phyloP scores from a whole-genome alignment of 805 yeast species.

The Metschnikowia arizonensis region DNA sequence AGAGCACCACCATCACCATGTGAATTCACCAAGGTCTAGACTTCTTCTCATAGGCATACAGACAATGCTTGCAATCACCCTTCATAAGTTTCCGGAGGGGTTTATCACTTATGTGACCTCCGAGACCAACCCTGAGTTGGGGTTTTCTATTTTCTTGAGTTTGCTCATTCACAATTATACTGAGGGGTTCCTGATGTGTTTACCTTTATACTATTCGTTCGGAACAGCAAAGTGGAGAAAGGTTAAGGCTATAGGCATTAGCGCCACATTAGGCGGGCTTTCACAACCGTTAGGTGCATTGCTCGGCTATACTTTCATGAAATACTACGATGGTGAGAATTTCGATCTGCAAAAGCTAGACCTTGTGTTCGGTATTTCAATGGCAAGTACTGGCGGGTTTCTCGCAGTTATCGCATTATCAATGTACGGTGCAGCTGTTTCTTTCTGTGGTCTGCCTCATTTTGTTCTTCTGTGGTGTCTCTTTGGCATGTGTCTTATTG shows the following conservation, averaged over 20 bases:
- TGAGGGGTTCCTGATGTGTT: conserved; percentile 91
- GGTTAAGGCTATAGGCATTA: conserved; percentile 56
- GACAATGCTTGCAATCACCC: conserved; percentile 78
- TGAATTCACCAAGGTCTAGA: conserved; percentile 71
- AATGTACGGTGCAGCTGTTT: conserved; percentile 79
- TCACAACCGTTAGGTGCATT: conserved; percentile 91
- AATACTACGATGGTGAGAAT: conserved; percentile 26
- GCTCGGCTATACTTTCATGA: conserved; percentile 52
- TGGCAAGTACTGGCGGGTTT: conserved; percentile 80
- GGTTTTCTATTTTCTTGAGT: conserved; percentile 77
- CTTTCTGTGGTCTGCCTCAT: conserved; percentile 61
- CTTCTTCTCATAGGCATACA: conserved; percentile 86
- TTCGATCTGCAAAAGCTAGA: conserved; percentile 27
- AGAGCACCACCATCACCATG: conserved; percentile 71
- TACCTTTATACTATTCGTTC: conserved; percentile 81
- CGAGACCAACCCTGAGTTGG: conserved; percentile 58
- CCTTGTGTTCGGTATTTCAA: conserved; percentile 53
- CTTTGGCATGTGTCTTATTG: conserved; percentile 55
- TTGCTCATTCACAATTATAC: conserved; percentile 85
- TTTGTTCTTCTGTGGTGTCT: conserved; percentile 57
- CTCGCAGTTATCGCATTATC: conserved; percentile 75
- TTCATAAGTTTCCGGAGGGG: conserved; percentile 95
- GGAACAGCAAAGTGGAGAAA: conserved; percentile 35
- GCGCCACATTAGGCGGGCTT: conserved; percentile 71
- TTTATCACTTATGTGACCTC: conserved; percentile 81